These are phyloP conservation scores for Somion occarium DNA, from an alignment of 1,284 basidiomycete species.

Conservation along the genomic window DNA sequence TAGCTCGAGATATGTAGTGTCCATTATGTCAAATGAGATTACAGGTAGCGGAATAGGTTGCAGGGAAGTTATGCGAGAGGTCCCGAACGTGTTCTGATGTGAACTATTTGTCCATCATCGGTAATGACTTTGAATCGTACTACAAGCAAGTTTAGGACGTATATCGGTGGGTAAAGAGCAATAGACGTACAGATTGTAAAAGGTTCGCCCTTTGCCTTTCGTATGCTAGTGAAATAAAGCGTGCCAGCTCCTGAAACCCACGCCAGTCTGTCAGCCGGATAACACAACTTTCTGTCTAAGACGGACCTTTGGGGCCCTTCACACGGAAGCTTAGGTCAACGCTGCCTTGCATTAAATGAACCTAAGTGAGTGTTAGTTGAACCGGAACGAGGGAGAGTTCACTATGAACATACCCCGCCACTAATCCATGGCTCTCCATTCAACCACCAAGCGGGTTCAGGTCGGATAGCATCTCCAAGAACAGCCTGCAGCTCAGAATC, in stretches of 20 bases:
- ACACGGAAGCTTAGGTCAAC: constrained; percentile 73
- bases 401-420: constrained; percentile 44
- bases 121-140: constrained; percentile 70
- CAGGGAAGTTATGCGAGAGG: no score
- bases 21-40: no score
- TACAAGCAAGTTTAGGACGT: constrained; percentile 21
- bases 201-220: constrained; percentile 67
- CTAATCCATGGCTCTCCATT: constrained; percentile 71
- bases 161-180: neutral
- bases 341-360: constrained; percentile 69
- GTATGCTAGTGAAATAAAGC: constrained; percentile 75
- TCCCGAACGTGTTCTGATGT: no score
- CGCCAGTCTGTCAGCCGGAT: neutral
- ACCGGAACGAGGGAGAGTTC: constrained; percentile 20
- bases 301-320: constrained; percentile 61
- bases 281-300: neutral
- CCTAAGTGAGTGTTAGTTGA: constrained; percentile 32
- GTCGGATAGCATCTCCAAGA: constrained; percentile 65
- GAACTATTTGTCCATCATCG: constrained; percentile 53
- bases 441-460: constrained; percentile 71
- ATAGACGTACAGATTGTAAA: constrained; percentile 60
- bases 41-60: no score
- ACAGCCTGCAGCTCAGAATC: constrained; percentile 43
- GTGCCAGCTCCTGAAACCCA: constrained; percentile 58
- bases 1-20: no score